Percentiles rank a stretch among this genome's conserved stretches.
Conservation (phyloP, 2,329 filamentous ascomycete genomes). For the Sporothrix variecibatus region DNA sequence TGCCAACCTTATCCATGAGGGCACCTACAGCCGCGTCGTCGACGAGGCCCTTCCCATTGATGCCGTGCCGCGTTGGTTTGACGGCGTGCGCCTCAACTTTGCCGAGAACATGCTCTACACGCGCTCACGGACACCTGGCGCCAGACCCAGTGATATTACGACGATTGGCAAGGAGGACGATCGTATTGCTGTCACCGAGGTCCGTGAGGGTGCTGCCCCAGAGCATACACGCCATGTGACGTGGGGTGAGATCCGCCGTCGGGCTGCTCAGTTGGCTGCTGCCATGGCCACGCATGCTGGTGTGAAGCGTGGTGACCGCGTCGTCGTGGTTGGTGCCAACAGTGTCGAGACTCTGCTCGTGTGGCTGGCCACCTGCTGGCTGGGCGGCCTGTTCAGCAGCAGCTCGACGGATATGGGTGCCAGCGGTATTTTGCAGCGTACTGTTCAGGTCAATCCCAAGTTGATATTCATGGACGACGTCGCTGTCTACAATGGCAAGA, state of each 20-base stretch:
- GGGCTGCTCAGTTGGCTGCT: slow-evolving; percentile 61
- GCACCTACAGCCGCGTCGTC: slow-evolving; percentile 60
- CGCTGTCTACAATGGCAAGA: slow-evolving; percentile 77
- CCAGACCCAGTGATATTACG: slow-evolving; percentile 38
- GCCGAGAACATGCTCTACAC: slow-evolving; percentile 78
- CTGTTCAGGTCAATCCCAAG: slow-evolving; percentile 73
- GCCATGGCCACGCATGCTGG: slow-evolving; percentile 65
- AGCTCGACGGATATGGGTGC: slow-evolving; percentile 83
- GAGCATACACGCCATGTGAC: slow-evolving; percentile 58
- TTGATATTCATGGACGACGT: slow-evolving; percentile 84
- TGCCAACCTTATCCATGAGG: slow-evolving; percentile 63
- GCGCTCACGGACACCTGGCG: slow-evolving; percentile 34
- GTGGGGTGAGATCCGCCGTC: slow-evolving; percentile 65
- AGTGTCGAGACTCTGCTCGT: slow-evolving; percentile 72
- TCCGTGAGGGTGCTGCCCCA: slow-evolving; percentile 62
- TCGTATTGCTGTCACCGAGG: slow-evolving; percentile 70
- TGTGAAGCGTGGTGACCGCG: slow-evolving; percentile 68
- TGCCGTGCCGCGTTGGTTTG: slow-evolving; percentile 73
- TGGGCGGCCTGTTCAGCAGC: slow-evolving; percentile 75
- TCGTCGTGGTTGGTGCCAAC: slow-evolving; percentile 75
- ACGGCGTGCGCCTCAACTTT: slow-evolving; percentile 72
- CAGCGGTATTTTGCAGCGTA: slow-evolving; percentile 72
- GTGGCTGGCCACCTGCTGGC: slow-evolving; percentile 67
- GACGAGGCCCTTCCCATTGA: slow-evolving; percentile 72
- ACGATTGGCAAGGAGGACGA: slow-evolving; percentile 68